Evolutionary conservation across 106 monocot species (phyloP), one percentile per base, ranked within the genome.

Genomic region (Dendrobium nobile): DNA sequence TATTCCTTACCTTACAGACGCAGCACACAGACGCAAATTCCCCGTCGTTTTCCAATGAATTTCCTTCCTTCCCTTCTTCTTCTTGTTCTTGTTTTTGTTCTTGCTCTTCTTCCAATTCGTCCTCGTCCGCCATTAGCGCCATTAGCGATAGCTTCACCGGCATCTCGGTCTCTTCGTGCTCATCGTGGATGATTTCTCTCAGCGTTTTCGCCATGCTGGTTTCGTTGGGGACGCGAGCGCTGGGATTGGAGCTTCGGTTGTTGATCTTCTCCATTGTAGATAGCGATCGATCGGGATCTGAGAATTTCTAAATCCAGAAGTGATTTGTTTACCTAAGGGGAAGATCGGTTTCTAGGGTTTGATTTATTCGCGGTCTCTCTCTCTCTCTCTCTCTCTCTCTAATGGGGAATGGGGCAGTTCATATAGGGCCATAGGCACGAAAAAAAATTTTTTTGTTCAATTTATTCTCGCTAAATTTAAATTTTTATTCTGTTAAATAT

Each of bases 1-100:
- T 85, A 56, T 88, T 82, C 70, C 82, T 80, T 44, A 82, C 87
- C 85, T 81, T 84, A 61, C 87, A 88, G 40, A 88, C 84, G 77
- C 85, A 85, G 77, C 87, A 88, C 55, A 74, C 41, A 20, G 28
- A 70, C 70, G 24, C 37, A 70, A 16, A 33, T 37, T 70, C 33
- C 28, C 24, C 70, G 2, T 70, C 37, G 27, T 56, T 56, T 17
- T 56, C 13, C 56, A 11, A 56, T 61, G 24, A 61, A 81, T 20
- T 73, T 42, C 43, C 61, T 47, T 70, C 68, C 65, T 83, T 17
- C 41, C 80, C 18, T 15, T 41, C 51, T 78, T 73, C 18, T 15
- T 41, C 51, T 78, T 73, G 10, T 47, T 80, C 24, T 77, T 43
- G 26, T 83, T 77, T 68, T 81, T 83, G 33, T 78, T 83, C 64